Conservation (phyloP, 768 basidiomycete genomes). For the Termitomyces sp. region DNA sequence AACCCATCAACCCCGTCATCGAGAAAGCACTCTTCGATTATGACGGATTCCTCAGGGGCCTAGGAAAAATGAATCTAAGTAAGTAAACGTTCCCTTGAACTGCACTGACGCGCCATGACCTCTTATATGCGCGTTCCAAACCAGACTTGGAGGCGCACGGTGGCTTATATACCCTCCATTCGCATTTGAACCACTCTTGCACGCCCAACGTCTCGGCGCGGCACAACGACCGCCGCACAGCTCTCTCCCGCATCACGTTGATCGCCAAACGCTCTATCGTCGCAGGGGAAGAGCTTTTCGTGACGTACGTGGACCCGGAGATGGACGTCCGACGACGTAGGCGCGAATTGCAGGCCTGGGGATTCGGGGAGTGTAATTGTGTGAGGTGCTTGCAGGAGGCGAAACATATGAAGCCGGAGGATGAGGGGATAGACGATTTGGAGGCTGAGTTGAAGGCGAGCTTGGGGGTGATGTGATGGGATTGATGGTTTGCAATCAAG, state of each 20-base stretch:
- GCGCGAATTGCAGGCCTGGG: slow-evolving; percentile 64
- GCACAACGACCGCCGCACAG: slow-evolving; percentile 67
- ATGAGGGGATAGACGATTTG: slow-evolving; percentile 41
- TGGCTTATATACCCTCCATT: slow-evolving; percentile 82
- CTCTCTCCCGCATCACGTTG: slow-evolving; percentile 73
- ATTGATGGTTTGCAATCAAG: background rate
- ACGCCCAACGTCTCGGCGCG: slow-evolving; percentile 76
- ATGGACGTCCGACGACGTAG: slow-evolving; percentile 46
- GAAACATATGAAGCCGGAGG: slow-evolving; percentile 33
- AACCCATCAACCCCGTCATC: slow-evolving; percentile 46
- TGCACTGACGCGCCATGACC: slow-evolving; percentile 6
- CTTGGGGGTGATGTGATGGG: slow-evolving; percentile 47
- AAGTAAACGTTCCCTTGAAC: slow-evolving; percentile 26
- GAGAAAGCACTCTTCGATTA: slow-evolving; percentile 68
- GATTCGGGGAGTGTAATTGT: slow-evolving; percentile 72
- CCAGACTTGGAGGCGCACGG: slow-evolving; percentile 83
- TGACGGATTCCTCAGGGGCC: slow-evolving; percentile 67
- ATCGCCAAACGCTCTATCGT: slow-evolving; percentile 65
- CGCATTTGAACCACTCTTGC: slow-evolving; percentile 87
- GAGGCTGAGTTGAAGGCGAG: slow-evolving; percentile 64
- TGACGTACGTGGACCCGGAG: slow-evolving; percentile 80
- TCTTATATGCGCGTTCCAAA: background rate
- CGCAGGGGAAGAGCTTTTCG: slow-evolving; percentile 70
- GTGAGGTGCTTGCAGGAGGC: slow-evolving; percentile 64
- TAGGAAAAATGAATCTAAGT: slow-evolving; percentile 85